These are phyloP conservation scores for Begonia masoniana DNA, from an alignment of 306 rosid species.

Conservation along the genomic window DNA sequence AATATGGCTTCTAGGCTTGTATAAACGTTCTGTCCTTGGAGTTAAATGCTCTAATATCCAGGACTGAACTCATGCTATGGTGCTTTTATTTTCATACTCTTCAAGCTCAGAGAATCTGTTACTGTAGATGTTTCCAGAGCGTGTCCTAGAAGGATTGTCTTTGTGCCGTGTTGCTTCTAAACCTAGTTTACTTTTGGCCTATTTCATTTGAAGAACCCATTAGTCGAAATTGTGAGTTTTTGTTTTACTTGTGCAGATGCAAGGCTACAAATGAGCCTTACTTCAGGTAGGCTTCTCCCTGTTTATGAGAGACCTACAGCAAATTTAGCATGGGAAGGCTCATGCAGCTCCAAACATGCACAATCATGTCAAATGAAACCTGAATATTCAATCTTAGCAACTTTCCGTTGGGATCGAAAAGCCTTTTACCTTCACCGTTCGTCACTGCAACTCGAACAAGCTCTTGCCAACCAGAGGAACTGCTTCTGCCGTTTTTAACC, in stretches of 20 bases:
- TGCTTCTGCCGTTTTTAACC: background rate
- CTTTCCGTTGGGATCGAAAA: conserved; percentile 23
- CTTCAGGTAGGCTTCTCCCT: conserved; percentile 18
- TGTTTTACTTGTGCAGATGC: conserved; percentile 23
- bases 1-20: too few species aligned
- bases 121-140: too few species aligned
- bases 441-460: background rate
- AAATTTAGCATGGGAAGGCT: conserved; percentile 37
- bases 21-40: too few species aligned
- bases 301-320: conserved; percentile 25
- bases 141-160: too few species aligned
- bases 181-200: too few species aligned
- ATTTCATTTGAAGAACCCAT: background rate
- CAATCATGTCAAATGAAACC: conserved; percentile 40
- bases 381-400: conserved; percentile 9
- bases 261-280: conserved; percentile 33
- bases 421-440: conserved; percentile 2
- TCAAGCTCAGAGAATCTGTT: too few species aligned
- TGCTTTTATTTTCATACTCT: too few species aligned
- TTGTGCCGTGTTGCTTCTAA: too few species aligned
- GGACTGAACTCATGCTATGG: too few species aligned
- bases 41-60: too few species aligned
- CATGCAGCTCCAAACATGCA: conserved; percentile 21
- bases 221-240: background rate
- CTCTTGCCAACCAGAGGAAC: background rate